Evolutionary conservation across 768 basidiomycete genomes (phyloP).

Genomic region (Kwoniella heveanensis): DNA sequence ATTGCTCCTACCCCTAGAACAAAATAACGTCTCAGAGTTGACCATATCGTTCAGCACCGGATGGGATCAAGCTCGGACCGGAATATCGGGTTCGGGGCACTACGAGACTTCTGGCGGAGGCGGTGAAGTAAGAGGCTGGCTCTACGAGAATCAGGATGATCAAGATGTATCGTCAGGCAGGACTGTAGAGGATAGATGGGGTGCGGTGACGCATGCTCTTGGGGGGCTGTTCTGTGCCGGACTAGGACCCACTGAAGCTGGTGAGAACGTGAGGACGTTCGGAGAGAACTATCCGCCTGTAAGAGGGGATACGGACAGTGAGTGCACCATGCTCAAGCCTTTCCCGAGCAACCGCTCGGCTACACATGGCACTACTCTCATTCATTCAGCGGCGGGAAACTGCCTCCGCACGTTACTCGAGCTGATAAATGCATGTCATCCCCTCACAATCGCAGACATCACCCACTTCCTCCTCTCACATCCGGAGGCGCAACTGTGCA

Average conservation of each 20-base stretch:
- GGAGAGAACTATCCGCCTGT: constrained; percentile 40
- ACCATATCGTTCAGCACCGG: constrained; percentile 89
- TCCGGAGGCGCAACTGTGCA: constrained; percentile 83
- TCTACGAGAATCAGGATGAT: constrained; percentile 62
- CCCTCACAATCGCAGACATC: constrained; percentile 22
- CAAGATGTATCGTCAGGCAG: not conserved
- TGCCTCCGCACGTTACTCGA: too few relatives aligned
- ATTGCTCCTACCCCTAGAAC: constrained; percentile 80
- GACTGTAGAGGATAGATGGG: constrained; percentile 62
- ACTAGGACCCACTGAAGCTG: constrained; percentile 62
- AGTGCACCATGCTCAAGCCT: too few relatives aligned
- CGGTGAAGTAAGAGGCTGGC: constrained; percentile 89
- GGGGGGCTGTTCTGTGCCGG: constrained; percentile 95
- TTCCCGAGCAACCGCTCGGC: too few relatives aligned
- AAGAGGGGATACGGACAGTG: constrained; percentile 21
- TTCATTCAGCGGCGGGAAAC: too few relatives aligned
- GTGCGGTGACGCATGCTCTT: constrained; percentile 79
- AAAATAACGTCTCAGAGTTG: constrained; percentile 82
- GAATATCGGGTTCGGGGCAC: constrained; percentile 68
- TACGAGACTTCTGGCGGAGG: constrained; percentile 72
- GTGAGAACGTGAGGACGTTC: constrained; percentile 38
- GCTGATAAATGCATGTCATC: too few relatives aligned
- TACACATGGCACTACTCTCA: too few relatives aligned
- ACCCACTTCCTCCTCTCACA: constrained; percentile 56
- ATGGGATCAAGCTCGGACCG: constrained; percentile 86